phyloP scores from a whole-genome alignment of 345 rosid species.

The Passiflora organensis region DNA sequence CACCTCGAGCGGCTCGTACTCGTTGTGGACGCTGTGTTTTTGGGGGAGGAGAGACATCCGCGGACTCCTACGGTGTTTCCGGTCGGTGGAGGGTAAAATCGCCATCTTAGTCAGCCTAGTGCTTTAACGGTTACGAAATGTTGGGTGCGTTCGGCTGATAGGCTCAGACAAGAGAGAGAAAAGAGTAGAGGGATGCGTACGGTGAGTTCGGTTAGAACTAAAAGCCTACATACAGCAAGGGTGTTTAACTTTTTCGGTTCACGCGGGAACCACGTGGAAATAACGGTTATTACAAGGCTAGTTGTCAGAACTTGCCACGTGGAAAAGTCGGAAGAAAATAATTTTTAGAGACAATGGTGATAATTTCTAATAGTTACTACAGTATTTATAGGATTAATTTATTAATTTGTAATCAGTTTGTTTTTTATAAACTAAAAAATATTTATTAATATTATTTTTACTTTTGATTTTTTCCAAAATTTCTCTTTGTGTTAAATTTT shows the following conservation, averaged over 20 bases:
- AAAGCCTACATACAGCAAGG: too few relatives aligned
- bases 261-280: constrained; percentile 21
- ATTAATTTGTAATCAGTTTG: too few relatives aligned
- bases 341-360: too few relatives aligned
- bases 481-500: too few relatives aligned
- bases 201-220: too few relatives aligned
- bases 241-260: constrained; percentile 1
- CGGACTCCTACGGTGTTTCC: constrained; percentile 44
- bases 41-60: constrained; percentile 39
- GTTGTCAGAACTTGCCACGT: constrained; percentile 4
- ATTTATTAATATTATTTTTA: too few relatives aligned
- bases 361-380: too few relatives aligned
- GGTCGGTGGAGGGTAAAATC: constrained; percentile 25
- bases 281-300: neutral
- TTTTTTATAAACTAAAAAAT: too few relatives aligned
- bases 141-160: neutral
- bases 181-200: neutral
- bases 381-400: too few relatives aligned
- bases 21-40: constrained; percentile 14
- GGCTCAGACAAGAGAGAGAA: neutral
- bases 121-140: neutral
- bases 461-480: too few relatives aligned
- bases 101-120: constrained; percentile 17
- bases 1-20: constrained; percentile 17
- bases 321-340: too few relatives aligned